Percentiles rank a stretch among this genome's conserved stretches.
Evolutionary conservation across 139 green algal genomes (phyloP).

Genomic region (Chlorella sp.): DNA sequence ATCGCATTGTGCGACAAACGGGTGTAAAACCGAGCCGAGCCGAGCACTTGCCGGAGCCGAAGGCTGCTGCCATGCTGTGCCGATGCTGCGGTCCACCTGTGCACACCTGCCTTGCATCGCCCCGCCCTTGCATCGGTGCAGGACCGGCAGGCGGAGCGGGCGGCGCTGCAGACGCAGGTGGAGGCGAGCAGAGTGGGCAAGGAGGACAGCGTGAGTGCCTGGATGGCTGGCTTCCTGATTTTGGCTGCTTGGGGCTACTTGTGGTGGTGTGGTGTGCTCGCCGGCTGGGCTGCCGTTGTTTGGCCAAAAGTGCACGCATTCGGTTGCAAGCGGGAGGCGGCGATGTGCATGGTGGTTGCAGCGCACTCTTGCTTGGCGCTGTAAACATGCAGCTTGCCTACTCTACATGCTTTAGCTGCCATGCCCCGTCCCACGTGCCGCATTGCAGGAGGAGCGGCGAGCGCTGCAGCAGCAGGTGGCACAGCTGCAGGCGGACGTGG

Average conservation of each 20-base stretch:
- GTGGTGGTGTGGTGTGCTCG: background rate
- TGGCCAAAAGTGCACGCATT: no score
- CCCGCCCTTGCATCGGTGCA: background rate
- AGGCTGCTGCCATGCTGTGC: background rate
- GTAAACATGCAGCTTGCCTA: no score
- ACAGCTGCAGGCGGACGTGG: constrained; percentile 49
- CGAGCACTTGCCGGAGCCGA: background rate
- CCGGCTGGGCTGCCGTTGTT: no score
- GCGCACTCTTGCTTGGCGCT: no score
- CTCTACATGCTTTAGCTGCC: background rate
- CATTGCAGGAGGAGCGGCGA: constrained; percentile 41
- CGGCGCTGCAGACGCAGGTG: constrained; percentile 46
- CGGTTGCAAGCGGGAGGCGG: no score
- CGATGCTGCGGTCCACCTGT: background rate
- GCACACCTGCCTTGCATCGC: background rate
- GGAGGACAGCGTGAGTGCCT: constrained; percentile 57
- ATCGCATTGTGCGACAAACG: background rate
- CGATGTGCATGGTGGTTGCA: no score
- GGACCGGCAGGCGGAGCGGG: constrained; percentile 8
- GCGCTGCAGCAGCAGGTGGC: constrained; percentile 45
- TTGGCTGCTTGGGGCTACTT: no score
- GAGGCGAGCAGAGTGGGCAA: constrained; percentile 51
- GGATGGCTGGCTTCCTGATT: background rate
- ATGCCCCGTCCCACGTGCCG: background rate
- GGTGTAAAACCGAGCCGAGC: background rate